A percentile compares a stretch with the other conserved stretches of the same genome.
Evolutionary conservation across 495 filamentous ascomycete genomes (phyloP).

Genomic region (Tuber borchii): DNA sequence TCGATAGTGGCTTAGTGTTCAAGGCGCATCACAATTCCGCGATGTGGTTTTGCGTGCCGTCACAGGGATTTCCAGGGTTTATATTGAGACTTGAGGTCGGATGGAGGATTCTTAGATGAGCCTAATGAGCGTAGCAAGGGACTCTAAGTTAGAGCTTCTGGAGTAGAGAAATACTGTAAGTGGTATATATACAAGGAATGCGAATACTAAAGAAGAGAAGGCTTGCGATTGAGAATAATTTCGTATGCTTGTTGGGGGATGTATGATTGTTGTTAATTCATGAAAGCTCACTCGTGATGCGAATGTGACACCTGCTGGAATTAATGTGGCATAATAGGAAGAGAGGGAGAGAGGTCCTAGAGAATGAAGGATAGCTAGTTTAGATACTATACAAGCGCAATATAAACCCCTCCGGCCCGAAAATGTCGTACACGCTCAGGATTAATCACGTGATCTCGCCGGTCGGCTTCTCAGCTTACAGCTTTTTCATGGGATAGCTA

Average conservation of each 20-base stretch:
- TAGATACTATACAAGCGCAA: not conserved
- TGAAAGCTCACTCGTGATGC: not conserved
- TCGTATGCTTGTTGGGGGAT: not conserved
- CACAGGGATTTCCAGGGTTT: not conserved
- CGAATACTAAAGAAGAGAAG: not conserved
- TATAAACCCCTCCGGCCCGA: not conserved
- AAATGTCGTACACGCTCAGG: not conserved
- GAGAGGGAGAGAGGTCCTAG: not conserved
- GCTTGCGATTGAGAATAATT: not conserved
- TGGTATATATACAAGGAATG: not conserved
- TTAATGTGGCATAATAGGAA: not conserved
- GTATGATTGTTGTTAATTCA: not conserved
- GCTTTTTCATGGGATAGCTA: not conserved
- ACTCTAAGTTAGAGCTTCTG: not conserved
- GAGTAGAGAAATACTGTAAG: not conserved
- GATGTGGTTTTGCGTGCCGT: not conserved
- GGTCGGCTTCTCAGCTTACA: not conserved
- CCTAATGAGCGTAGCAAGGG: not conserved
- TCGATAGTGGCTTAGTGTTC: too few species aligned
- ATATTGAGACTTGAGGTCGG: not conserved
- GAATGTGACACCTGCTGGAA: not conserved
- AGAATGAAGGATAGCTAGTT: not conserved
- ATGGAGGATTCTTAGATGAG: not conserved
- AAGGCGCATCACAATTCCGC: not conserved
- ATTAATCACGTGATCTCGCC: not conserved